Percentiles rank a stretch among this genome's conserved stretches.
Conservation (phyloP, 352 stramenopile species). For the Phytophthora aleatoria region DNA sequence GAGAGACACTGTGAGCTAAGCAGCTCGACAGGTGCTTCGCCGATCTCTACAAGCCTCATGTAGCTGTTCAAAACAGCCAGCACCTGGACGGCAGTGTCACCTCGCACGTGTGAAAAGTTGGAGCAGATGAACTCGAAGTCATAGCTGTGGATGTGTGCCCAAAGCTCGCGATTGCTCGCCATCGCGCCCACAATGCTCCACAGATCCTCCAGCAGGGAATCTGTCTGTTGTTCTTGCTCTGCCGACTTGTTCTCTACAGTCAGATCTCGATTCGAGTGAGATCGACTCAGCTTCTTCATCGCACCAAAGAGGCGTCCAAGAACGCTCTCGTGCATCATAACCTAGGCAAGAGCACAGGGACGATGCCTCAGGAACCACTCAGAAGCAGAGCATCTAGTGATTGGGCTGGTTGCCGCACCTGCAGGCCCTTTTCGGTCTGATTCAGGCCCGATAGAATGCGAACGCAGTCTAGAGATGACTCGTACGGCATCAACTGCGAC, state of each 20-base stretch:
- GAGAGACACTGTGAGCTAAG: slow-evolving; percentile 61
- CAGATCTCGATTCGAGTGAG: slow-evolving; percentile 25
- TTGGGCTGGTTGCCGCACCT: slow-evolving; percentile 32
- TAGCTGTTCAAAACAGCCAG: slow-evolving; percentile 64
- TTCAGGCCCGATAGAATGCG: slow-evolving; percentile 51
- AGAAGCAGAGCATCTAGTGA: slow-evolving; percentile 27
- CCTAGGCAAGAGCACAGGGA: slow-evolving; percentile 38
- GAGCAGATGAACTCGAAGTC: slow-evolving; percentile 76
- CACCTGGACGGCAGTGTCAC: slow-evolving; percentile 42
- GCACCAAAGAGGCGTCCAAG: slow-evolving; percentile 52
- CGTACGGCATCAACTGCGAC: slow-evolving; percentile 20
- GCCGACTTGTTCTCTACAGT: slow-evolving; percentile 24
- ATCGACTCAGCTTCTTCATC: slow-evolving; percentile 50
- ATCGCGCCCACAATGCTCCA: slow-evolving; percentile 59
- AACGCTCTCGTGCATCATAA: slow-evolving; percentile 49
- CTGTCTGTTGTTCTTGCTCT: slow-evolving; percentile 23
- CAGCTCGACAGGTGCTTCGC: slow-evolving; percentile 46
- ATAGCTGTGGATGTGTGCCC: slow-evolving; percentile 48
- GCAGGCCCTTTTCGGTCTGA: slow-evolving; percentile 51
- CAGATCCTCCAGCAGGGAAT: slow-evolving; percentile 36
- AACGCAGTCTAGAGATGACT: slow-evolving; percentile 57
- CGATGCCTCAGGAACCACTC: slow-evolving; percentile 22
- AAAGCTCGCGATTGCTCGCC: slow-evolving; percentile 44
- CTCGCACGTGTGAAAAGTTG: slow-evolving; percentile 48
- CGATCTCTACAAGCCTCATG: slow-evolving; percentile 55